These are phyloP conservation scores for Leishmania tarentolae DNA, from an alignment of 208 protist species.

Conservation along the genomic window DNA sequence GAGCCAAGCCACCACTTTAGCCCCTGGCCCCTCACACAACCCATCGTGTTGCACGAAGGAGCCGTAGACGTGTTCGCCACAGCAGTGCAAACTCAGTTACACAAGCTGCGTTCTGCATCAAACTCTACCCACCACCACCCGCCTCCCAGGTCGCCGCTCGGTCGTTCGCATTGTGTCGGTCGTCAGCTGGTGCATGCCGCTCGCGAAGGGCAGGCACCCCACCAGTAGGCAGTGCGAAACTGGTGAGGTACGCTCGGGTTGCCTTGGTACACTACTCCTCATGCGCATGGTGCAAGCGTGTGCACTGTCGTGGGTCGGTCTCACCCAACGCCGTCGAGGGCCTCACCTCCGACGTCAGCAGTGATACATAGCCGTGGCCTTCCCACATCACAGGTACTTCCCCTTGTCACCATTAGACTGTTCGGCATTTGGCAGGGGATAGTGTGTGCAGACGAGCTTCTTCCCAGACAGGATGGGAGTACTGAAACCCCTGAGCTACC, in stretches of 20 bases:
- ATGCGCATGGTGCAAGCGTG: neutral
- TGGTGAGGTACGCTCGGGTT: neutral
- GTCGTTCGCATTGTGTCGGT: neutral
- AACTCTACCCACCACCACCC: neutral
- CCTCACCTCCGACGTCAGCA: neutral
- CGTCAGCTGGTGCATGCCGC: neutral
- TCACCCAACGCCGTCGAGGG: neutral
- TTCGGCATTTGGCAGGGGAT: neutral
- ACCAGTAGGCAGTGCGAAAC: neutral
- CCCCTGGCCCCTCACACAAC: neutral
- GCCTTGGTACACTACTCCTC: neutral
- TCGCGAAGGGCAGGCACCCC: neutral
- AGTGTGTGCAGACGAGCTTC: neutral
- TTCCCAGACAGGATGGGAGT: neutral
- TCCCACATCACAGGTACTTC: neutral
- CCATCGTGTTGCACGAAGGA: neutral
- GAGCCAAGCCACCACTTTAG: neutral
- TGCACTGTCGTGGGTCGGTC: neutral
- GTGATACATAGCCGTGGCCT: neutral
- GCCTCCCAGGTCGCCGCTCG: neutral
- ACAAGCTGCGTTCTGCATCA: neutral
- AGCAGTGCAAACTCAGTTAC: neutral
- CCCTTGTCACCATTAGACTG: neutral
- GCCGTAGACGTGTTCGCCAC: neutral
- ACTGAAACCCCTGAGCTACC: neutral